Percentiles rank a stretch among this genome's conserved stretches.
Evolutionary conservation across 2,329 filamentous ascomycete genomes (phyloP).

Genomic region (Hypoxylon sp.): DNA sequence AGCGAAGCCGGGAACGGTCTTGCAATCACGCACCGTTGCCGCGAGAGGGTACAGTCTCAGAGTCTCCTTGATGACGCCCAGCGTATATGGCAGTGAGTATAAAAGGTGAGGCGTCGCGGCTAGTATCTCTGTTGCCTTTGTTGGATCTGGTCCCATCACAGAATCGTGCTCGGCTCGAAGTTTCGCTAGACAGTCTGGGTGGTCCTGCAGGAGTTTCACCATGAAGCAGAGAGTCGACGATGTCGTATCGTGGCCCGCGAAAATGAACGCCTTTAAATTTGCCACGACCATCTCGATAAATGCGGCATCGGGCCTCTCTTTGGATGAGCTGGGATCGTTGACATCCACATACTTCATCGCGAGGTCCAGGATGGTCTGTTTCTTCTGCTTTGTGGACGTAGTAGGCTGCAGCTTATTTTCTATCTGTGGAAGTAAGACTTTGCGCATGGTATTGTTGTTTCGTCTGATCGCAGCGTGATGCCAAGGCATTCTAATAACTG

Average conservation of each 20-base stretch:
- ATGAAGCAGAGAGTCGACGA: slow-evolving; percentile 56
- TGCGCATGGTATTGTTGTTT: slow-evolving; percentile 49
- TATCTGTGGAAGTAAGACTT: slow-evolving; percentile 49
- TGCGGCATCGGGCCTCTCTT: slow-evolving; percentile 43
- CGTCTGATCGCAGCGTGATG: slow-evolving; percentile 42
- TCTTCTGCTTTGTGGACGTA: slow-evolving; percentile 42
- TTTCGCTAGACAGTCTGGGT: slow-evolving; percentile 53
- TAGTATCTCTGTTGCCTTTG: slow-evolving; percentile 42
- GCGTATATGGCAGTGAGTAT: slow-evolving; percentile 57
- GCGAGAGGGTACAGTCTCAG: slow-evolving; percentile 55
- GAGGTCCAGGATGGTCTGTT: slow-evolving; percentile 52
- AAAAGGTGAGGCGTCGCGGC: slow-evolving; percentile 50
- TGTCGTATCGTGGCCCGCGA: slow-evolving; percentile 59
- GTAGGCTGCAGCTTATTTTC: slow-evolving; percentile 44
- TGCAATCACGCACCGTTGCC: slow-evolving; percentile 47
- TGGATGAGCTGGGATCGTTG: slow-evolving; percentile 43
- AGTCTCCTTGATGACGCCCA: slow-evolving; percentile 58
- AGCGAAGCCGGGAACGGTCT: slow-evolving; percentile 40
- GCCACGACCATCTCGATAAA: slow-evolving; percentile 53
- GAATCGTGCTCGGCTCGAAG: slow-evolving; percentile 58
- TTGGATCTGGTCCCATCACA: slow-evolving; percentile 53
- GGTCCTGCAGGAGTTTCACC: slow-evolving; percentile 51
- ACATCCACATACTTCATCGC: slow-evolving; percentile 49
- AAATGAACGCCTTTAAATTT: slow-evolving; percentile 58
- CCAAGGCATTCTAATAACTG: slow-evolving; percentile 47